Conservation (phyloP, 345 rosid species). For the Pseudoturritis turrita region DNA sequence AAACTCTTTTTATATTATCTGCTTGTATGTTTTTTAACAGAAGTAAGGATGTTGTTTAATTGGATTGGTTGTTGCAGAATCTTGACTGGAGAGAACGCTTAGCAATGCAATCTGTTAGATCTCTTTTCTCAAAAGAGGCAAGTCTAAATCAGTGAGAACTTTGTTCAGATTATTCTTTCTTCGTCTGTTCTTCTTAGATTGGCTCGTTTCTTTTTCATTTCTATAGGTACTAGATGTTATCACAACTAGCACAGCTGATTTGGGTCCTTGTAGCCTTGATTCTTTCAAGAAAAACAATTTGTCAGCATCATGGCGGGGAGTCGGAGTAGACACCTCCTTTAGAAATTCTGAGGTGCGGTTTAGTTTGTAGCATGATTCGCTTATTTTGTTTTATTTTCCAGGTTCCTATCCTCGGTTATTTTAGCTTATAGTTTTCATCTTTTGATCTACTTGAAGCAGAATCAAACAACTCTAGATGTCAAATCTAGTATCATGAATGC, state of each 20-base stretch:
- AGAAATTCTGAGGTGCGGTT: slow-evolving; percentile 49
- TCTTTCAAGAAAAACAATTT: slow-evolving; percentile 65
- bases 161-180: not conserved
- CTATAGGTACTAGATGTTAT: slow-evolving; percentile 70
- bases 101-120: slow-evolving; percentile 54
- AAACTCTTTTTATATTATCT: not conserved
- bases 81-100: slow-evolving; percentile 86
- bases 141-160: slow-evolving; percentile 27
- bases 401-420: not conserved
- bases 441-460: slow-evolving; percentile 31
- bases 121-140: slow-evolving; percentile 80
- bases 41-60: slow-evolving; percentile 5
- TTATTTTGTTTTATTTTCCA: not conserved
- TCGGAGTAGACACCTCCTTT: slow-evolving; percentile 33
- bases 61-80: slow-evolving; percentile 43
- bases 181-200: not conserved
- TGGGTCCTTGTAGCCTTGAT: slow-evolving; percentile 83
- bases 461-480: slow-evolving; percentile 28
- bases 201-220: not conserved
- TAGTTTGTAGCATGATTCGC: not conserved
- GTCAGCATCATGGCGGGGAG: slow-evolving; percentile 74
- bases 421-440: slow-evolving; percentile 30
- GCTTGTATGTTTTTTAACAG: not conserved
- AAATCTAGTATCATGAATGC: slow-evolving; percentile 39
- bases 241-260: slow-evolving; percentile 60